Base-by-base conservation (phyloP, 2,329 filamentous ascomycete genomes). In the Cercospora zeina region DNA sequence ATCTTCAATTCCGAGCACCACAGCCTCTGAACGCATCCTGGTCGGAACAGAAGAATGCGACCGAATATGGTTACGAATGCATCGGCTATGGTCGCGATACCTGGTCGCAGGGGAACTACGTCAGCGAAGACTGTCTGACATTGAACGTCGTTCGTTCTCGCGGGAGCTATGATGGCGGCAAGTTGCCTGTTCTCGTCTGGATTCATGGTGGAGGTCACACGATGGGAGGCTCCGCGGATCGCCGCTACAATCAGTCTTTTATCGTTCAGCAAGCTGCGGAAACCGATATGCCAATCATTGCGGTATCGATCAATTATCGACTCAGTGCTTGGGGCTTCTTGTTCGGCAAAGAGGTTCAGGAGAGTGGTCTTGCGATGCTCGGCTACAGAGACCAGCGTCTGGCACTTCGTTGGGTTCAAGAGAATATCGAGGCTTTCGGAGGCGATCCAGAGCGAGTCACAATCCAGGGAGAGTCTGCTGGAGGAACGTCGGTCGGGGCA, bases 251-350 rank as follows among this genome's bases (percentile, higher is more conserved):
- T 37, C 67, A 68, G 49, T 67, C 69, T 9, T 72, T 70, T 61
- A 71, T 72, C 55, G 70, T 72, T 6, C 62, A 72, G 53, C 64
- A 72, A 34, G 62, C 67, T 11, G 63, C 58, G 3, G 62, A 71
- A 47, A 60, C 63, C 2, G 69, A 67, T 1, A 68, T 71, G 56
- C 74, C 73, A 24, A 73, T 89, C 50, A 76, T 89, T 34, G 83
- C 79, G 19, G 79, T 88, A 58, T 83, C 80, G 72, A 82, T 87
- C 73, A 85, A 84, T 75, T 85, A 89, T 73, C 82, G 88, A 9
- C 80, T 90, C 57, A 85, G 86, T 3, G 81, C 84, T 6, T 80
- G 90, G 69, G 89, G 89, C 0, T 91, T 93, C 74, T 74, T 90
- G 24, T 83, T 85, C 16, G 86, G 81, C 19, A 74, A 74, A 5